phyloP scores from a whole-genome alignment of 2,329 filamentous ascomycete genomes.

The Cordyceps pruinosa region DNA sequence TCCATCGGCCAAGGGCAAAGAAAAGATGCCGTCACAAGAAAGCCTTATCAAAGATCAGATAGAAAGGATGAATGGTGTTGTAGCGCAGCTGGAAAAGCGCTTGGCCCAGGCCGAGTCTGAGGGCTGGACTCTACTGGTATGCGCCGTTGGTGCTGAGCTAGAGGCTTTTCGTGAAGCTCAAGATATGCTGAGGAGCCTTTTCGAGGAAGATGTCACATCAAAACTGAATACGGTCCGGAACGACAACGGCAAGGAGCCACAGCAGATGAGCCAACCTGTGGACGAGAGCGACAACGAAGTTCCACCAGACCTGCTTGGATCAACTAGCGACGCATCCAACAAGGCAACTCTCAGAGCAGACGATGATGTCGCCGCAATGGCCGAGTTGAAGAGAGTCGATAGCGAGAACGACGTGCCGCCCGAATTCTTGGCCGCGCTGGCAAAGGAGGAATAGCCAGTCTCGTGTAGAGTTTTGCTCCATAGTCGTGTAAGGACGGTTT shows the following conservation, averaged over 20 bases:
- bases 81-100: constrained; percentile 47
- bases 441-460: constrained; percentile 3
- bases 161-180: constrained; percentile 59
- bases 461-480: neutral
- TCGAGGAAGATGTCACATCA: constrained; percentile 1
- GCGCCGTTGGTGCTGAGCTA: constrained; percentile 66
- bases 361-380: neutral
- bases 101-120: constrained; percentile 50
- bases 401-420: constrained; percentile 44
- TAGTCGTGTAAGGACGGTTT: neutral
- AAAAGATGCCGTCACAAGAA: constrained; percentile 25
- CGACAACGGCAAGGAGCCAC: neutral
- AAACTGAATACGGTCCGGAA: constrained; percentile 6
- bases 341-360: neutral
- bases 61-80: constrained; percentile 48
- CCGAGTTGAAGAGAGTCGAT: constrained; percentile 15
- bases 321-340: constrained; percentile 22
- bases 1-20: constrained; percentile 24
- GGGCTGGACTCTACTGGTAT: constrained; percentile 69
- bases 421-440: constrained; percentile 45
- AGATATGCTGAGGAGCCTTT: constrained; percentile 40
- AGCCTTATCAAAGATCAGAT: constrained; percentile 41
- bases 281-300: constrained; percentile 20
- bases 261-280: neutral
- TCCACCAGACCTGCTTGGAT: constrained; percentile 26